A percentile compares a stretch with the other conserved stretches of the same genome.
Evolutionary conservation across 257 asterid genomes (phyloP).

Genomic region (Gynochthodes officinalis): DNA sequence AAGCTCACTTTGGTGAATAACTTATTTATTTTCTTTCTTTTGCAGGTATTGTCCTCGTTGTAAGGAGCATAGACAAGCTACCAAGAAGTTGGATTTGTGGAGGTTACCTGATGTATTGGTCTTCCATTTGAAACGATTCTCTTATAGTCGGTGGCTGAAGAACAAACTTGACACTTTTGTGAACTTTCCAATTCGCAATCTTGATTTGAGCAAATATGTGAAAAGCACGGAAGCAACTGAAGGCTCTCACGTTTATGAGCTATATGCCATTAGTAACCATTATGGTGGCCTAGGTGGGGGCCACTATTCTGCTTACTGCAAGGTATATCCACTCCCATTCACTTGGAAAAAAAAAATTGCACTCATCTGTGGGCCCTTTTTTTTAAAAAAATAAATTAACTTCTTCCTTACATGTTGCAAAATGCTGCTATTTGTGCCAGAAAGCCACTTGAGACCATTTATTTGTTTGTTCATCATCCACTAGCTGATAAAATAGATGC

Average conservation of each 20-base stretch:
- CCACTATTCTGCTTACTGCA: constrained; percentile 92
- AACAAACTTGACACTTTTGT: constrained; percentile 91
- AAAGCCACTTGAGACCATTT: neutral
- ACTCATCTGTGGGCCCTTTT: neutral
- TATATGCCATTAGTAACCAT: constrained; percentile 93
- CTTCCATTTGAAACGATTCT: constrained; percentile 86
- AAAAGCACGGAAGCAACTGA: constrained; percentile 56
- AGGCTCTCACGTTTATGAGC: constrained; percentile 67
- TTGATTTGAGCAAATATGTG: constrained; percentile 76
- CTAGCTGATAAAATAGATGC: neutral
- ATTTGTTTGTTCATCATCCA: neutral
- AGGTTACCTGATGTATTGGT: constrained; percentile 86
- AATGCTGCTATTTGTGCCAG: neutral
- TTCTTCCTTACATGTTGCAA: neutral
- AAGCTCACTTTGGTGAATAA: neutral
- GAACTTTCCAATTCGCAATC: constrained; percentile 75
- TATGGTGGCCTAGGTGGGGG: constrained; percentile 99
- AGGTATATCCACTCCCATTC: constrained; percentile 40
- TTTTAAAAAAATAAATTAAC: too few species aligned
- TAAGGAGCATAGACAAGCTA: constrained; percentile 93
- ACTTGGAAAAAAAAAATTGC: neutral
- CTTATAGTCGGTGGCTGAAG: constrained; percentile 86
- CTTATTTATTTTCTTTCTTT: constrained; percentile 14
- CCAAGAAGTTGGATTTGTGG: constrained; percentile 93
- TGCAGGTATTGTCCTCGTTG: constrained; percentile 94